Evolutionary conservation across 2,329 filamentous ascomycete species (phyloP), one percentile per base, ranked within the genome.

Genomic region (Sclerotinia sclerotiorum): DNA sequence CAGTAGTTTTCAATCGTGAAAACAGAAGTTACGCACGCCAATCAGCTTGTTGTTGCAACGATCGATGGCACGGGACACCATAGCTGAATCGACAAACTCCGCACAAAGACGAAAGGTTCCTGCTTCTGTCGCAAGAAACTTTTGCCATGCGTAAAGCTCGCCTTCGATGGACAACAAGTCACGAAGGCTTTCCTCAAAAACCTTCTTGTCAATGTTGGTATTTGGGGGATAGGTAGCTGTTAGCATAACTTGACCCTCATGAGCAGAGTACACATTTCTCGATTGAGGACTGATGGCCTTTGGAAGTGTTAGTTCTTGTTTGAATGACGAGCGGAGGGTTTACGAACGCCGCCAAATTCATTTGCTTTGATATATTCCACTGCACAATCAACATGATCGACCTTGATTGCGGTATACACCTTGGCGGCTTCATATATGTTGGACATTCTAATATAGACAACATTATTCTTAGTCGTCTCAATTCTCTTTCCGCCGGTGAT

Each of bases 221-320:
- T 46, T 39, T 24, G 70, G 56, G 19, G 75, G 76, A 65, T 75
- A 76, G 56, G 81, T 80, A 32, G 84, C 83, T n/a, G 81, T 82
- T 15, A 88, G 76, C 68, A 82, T 79, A 51, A 88, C 76, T 73
- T 88, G 84, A 24, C 85, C 87, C 77, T 88, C 86, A 70, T 85
- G 82, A 60, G 82, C 78, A 24, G 82, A 81, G 49, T 69, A 70
- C 15, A 35, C 29, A 69, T 64, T 35, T 73, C 72, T 65, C 13
- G 39, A 63, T 42, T 67, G 39, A 63, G 65, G 48, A 75, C 73
- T 17, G 71, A 73, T 13, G 76, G 77, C 29, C 75, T 74, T 46
- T 79, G 68, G 24, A 68, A 78, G 80, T 56, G 29, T 58, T 29
- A 49, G 62, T 21, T 68, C 57, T 42, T 42, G 11, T 44, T 32